Conservation (phyloP, 2,329 filamentous ascomycete genomes). For the Celoporthe dispersa region DNA sequence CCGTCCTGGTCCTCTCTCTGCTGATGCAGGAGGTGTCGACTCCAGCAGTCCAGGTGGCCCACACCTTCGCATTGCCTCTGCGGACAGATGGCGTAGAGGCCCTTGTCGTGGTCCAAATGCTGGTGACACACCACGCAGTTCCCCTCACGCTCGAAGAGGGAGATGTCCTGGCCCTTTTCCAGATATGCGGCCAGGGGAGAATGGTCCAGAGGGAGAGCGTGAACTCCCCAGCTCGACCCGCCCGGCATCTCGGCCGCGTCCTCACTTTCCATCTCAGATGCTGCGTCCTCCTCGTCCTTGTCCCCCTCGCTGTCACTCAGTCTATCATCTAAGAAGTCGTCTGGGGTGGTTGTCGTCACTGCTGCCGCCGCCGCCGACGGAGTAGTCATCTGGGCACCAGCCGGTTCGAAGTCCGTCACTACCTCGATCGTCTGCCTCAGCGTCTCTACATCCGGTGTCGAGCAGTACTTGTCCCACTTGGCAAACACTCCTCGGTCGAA, state of each 20-base stretch:
- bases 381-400: conserved; percentile 10
- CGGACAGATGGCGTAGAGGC: conserved; percentile 62
- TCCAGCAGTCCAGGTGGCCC: conserved; percentile 65
- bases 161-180: conserved; percentile 57
- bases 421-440: conserved; percentile 57
- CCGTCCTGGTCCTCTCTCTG: conserved; percentile 37
- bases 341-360: not conserved
- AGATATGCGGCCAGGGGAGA: conserved; percentile 56
- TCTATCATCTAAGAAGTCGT: not conserved
- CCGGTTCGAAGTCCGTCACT: conserved; percentile 57
- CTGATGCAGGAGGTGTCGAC: conserved; percentile 51
- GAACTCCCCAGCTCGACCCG: conserved; percentile 50
- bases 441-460: conserved; percentile 48
- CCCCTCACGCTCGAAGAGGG: conserved; percentile 61
- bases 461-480: conserved; percentile 68
- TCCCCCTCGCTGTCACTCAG: conserved; percentile 15
- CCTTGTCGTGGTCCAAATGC: conserved; percentile 49
- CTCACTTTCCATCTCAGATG: not conserved
- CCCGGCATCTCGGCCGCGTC: conserved; percentile 14
- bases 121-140: conserved; percentile 58
- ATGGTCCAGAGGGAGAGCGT: conserved; percentile 61
- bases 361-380: not conserved
- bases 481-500: conserved; percentile 71
- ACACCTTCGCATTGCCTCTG: conserved; percentile 58
- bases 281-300: not conserved